Evolutionary conservation across 345 rosid species (phyloP), one percentile per base, ranked within the genome.

Genomic region (Anastatica hierochuntica): DNA sequence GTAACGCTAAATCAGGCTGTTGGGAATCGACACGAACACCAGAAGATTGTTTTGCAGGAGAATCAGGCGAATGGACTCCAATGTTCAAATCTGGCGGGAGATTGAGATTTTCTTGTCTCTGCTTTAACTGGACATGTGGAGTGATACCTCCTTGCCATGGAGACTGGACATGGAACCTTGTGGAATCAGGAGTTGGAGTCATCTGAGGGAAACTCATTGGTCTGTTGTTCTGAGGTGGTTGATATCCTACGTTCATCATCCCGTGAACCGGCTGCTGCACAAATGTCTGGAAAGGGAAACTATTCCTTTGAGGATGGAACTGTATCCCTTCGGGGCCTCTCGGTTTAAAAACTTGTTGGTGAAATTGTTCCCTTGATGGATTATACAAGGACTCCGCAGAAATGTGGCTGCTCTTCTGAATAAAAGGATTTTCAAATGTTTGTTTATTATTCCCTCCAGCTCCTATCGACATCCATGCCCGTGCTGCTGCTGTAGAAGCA

Each of bases 1-100:
- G 95, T 74, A 88, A 62, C 45, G 97, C 97, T 51, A 92, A 65
- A 74, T 88, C 98, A 40, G 98, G 98, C 73, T 88, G 98, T 68
- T 81, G 95, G 3, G 89, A 75, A 63, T 92, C 88, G n/a, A 77
- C 75, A 49, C 72, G 64, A 33, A 77, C 79, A 56, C 94, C 77
- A 14, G 95, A 77, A 53, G 90, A 79, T 29, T 82, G 95, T 60
- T 76, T 90, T 23, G 55, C 81, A 0, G 95, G 98, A 54, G 97
- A 90, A 14, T 82, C 89, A 11, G 94, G 88, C 27, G 97, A 81
- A 50, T 86, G 94, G 67, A 82, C 87, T 33, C 94, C 77, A 1
- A 88, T 80, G 57, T 92, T 92, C 74, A 92, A 66, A 71, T 85
- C 95, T 1, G 95, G 98, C 35, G 98, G 94, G 49, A 59, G 40